Base-by-base conservation (phyloP, 305 asterid genomes). In the Fraxinus nigra region DNA sequence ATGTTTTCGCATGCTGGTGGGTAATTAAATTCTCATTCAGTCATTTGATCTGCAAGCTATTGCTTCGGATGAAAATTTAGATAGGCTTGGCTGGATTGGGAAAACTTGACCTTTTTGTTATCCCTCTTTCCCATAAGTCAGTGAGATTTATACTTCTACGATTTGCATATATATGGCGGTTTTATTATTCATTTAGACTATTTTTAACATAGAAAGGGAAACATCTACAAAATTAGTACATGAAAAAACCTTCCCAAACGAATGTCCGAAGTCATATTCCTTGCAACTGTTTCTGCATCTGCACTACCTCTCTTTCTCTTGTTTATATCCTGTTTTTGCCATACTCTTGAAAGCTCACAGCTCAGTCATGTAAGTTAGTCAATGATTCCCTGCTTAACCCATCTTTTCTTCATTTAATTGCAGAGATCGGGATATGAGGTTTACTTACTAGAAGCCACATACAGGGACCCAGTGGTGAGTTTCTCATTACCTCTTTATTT, bases 371-470 rank as follows among this genome's bases (percentile, higher is more conserved):
- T 61, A 28, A 7, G 82, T 75, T 74, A 30, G 5, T 72, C 73
- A 67, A 72, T 24, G 72, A 13, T 83, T 82, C 80, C 35, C 22
- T 78, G 85, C 77, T 80, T 86, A 70, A 59, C 43, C 75, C 80
- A 61, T 82, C 75, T 34, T 35, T 33, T 33, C 20, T 88, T 85
- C 82, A 61, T 81, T 79, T 89, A 82, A 75, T 88, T 88, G 87
- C 98, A 96, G 99, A 93, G 98, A 84, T 93, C 97, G 5, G 99
- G 99, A 32, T 96, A 94, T 89, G 98, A 96, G 86, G 99, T 93
- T 81, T 96, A 92, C 89, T 81, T 96, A 83, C 89, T 96, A 78
- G 98, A 96, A 89, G 98, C 99, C 72, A 70, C 97, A 37, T 96
- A 96, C 90, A 96, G 88, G 90, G 99, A 96, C 79, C 99, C 98